These are phyloP conservation scores for Paramecium biaurelia DNA, from an alignment of 73 alveolate genomes.

Conservation along the genomic window DNA sequence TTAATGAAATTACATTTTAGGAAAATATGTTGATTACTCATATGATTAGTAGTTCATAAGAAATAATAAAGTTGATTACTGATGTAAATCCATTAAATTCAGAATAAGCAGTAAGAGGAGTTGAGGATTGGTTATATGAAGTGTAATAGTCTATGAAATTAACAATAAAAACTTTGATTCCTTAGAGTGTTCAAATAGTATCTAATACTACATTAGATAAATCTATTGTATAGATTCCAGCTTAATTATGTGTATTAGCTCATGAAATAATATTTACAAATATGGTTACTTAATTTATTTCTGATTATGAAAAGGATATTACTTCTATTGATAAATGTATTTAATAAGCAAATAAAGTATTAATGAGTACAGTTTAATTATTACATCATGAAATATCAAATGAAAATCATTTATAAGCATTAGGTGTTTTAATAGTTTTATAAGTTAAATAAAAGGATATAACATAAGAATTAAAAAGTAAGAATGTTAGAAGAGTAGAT, in stretches of 20 bases:
- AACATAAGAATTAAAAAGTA: constrained; percentile 61
- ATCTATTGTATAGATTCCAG: constrained; percentile 29
- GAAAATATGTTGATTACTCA: constrained; percentile 61
- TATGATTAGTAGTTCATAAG: constrained; percentile 72
- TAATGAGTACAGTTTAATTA: constrained; percentile 54
- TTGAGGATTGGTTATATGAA: constrained; percentile 65
- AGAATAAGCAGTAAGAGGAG: constrained; percentile 76
- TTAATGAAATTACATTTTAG: constrained; percentile 72
- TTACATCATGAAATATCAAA: constrained; percentile 52
- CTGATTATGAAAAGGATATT: constrained; percentile 9
- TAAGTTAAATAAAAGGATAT: constrained; percentile 88
- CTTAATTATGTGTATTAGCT: constrained; percentile 52
- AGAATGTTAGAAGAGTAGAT: constrained; percentile 64
- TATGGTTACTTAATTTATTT: constrained; percentile 42
- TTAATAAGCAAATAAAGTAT: background rate
- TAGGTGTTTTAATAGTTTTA: constrained; percentile 80
- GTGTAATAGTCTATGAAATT: constrained; percentile 54
- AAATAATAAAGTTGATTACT: constrained; percentile 39
- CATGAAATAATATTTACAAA: constrained; percentile 47
- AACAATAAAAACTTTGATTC: constrained; percentile 4
- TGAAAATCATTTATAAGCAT: constrained; percentile 66
- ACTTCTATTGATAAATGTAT: constrained; percentile 7
- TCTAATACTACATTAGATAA: constrained; percentile 31
- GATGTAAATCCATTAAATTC: constrained; percentile 70
- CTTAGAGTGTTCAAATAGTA: background rate